Percentiles rank a stretch among this genome's conserved stretches.
phyloP scores from a whole-genome alignment of 1,284 basidiomycete species.

The Austropuccinia psidii region DNA sequence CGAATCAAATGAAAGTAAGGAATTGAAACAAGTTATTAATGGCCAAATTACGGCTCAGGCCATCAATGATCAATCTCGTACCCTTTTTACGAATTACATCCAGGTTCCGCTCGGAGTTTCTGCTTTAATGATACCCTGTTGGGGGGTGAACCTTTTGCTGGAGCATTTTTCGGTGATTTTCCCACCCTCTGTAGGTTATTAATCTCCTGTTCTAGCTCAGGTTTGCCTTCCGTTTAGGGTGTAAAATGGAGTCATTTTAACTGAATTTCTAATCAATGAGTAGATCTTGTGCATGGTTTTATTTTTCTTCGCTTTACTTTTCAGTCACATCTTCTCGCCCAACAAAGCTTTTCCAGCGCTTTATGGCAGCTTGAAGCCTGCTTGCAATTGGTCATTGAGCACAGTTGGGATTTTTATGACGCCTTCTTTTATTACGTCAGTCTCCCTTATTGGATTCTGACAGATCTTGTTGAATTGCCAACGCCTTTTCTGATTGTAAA shows the following conservation, averaged over 20 bases:
- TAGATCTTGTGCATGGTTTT: conserved; percentile 4
- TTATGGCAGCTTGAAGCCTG: not conserved
- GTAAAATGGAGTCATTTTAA: not conserved
- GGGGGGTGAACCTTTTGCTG: not conserved
- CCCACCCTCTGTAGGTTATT: not conserved
- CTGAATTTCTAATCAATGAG: not conserved
- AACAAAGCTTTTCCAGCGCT: not conserved
- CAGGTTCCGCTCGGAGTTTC: conserved; percentile 7
- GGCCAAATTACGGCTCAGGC: not conserved
- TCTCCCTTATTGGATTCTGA: not conserved
- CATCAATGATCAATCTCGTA: not conserved
- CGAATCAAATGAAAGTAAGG: not conserved
- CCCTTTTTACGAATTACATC: conserved; percentile 11
- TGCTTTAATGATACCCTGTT: conserved; percentile 1
- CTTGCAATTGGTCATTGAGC: not conserved
- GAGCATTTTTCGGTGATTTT: not conserved
- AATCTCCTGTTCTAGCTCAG: not conserved
- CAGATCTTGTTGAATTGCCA: not conserved
- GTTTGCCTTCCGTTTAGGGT: not conserved
- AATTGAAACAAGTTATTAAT: not conserved
- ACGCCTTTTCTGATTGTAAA: not conserved
- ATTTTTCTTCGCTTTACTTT: not conserved
- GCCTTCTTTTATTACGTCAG: conserved; percentile 1
- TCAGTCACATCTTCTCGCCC: not conserved
- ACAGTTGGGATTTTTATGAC: conserved; percentile 10